Evolutionary conservation across 208 protist genomes (phyloP), one percentile per base, ranked within the genome.

Genomic region (Trichomonas gallinae): DNA sequence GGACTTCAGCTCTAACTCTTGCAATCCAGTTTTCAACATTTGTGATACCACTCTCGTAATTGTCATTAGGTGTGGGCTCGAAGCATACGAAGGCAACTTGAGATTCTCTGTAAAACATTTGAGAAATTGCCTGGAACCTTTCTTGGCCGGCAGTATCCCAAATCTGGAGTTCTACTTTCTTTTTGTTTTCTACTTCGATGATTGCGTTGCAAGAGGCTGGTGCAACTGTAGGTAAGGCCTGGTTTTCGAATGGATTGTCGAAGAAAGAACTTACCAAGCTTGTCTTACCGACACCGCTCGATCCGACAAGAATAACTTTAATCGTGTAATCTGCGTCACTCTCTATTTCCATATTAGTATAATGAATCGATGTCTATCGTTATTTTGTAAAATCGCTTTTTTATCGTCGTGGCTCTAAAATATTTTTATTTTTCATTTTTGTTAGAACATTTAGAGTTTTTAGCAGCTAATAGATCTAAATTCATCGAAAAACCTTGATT

Each of bases 31-130:
- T 17, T 51, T 93, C 87, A 38, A 93, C 44, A 72, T 72, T 72
- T 72, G 58, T 72, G 26, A 72, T 72, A n/a, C 58, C 58, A 38
- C 40, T 38, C 4, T 93, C 44, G 8, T 93, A 42, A 13, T 44
- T 42, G 4, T 93, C 87, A 23, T 93, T 48, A 72, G 58, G 58
- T 72, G 58, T 72, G 11, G 58, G 58, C 6, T 93, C 87, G n/a
- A 48, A 93, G n/a, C 87, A 93, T 15, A 93, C 87, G 45, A 93
- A 93, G 10, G 87, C 87, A 51, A 93, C 87, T 17, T 93, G 40
- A 23, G 87, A 93, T n/a, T 93, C 87, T 34, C 87, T 42, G 45
- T 93, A 93, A 93, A 93, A 93, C 87, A 93, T 93, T 51, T 93
- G 87, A 9, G 87, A 93, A 93, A 93, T 93, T 21, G 87, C n/a